phyloP scores from a whole-genome alignment of 1,284 basidiomycete species.

The Hemileia vastatrix region DNA sequence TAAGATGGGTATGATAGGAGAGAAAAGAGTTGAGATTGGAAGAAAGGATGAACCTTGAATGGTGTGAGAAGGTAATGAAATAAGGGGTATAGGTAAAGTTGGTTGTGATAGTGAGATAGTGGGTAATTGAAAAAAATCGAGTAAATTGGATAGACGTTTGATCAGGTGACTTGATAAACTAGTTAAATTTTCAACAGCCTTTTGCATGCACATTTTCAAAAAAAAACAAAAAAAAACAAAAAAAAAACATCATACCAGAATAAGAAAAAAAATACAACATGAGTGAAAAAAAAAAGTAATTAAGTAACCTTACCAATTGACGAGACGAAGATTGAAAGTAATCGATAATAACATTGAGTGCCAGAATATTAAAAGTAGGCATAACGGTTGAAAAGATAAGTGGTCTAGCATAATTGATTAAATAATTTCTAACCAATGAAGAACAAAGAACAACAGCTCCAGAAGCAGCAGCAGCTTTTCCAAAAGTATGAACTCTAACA shows the following conservation, averaged over 20 bases:
- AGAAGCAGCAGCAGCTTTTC: conserved; percentile 30
- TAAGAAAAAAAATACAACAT: not conserved
- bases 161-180: not conserved
- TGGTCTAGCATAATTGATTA: conserved; percentile 85
- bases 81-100: not conserved
- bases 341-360: not conserved
- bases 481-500: conserved; percentile 38
- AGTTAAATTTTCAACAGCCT: conserved; percentile 10
- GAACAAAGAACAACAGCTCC: conserved; percentile 69
- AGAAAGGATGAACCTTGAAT: not conserved
- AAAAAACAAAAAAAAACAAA: not conserved
- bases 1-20: conserved; percentile 76
- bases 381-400: conserved; percentile 81
- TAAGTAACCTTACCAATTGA: conserved; percentile 5
- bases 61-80: conserved; percentile 1
- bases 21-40: conserved; percentile 17
- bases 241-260: not conserved
- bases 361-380: conserved; percentile 57
- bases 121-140: not conserved
- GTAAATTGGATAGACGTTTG: not conserved
- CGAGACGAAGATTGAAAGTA: conserved; percentile 18
- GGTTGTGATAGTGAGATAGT: not conserved
- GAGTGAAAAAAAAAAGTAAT: not conserved
- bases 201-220: not conserved
- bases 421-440: conserved; percentile 63